These are phyloP conservation scores for Linnemannia zychae DNA, from an alignment of 192 early-diverging fungal species.

Conservation along the genomic window DNA sequence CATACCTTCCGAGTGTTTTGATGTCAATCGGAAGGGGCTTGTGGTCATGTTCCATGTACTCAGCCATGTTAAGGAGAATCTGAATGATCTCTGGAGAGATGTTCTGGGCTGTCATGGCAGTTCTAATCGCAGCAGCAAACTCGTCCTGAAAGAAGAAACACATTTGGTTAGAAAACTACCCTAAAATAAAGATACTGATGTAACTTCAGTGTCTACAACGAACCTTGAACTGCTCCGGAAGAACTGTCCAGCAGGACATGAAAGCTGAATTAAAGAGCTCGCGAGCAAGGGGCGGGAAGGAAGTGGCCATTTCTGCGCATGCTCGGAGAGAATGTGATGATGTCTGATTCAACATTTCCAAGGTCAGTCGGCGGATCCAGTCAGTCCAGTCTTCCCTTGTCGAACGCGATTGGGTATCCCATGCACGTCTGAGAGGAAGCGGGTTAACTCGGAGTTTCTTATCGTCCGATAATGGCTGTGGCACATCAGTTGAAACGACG, in stretches of 20 bases:
- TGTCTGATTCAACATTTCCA: slow-evolving; percentile 94
- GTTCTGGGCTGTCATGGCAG: slow-evolving; percentile 80
- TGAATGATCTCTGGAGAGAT: slow-evolving; percentile 93
- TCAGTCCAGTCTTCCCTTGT: slow-evolving; percentile 95
- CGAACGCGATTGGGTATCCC: slow-evolving; percentile 88
- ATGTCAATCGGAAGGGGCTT: slow-evolving; percentile 95
- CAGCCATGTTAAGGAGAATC: slow-evolving; percentile 92
- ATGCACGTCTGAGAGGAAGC: slow-evolving; percentile 83
- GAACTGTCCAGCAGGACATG: slow-evolving; percentile 95
- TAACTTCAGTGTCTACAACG: neutral
- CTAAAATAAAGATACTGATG: neutral
- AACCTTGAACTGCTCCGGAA: slow-evolving; percentile 86
- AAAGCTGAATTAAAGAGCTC: slow-evolving; percentile 98
- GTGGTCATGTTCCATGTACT: slow-evolving; percentile 99
- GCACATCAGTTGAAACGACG: slow-evolving; percentile 64
- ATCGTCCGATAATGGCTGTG: slow-evolving; percentile 65
- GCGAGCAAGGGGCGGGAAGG: slow-evolving; percentile 83
- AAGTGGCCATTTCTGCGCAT: slow-evolving; percentile 85
- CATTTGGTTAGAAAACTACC: neutral
- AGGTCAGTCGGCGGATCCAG: slow-evolving; percentile 92
- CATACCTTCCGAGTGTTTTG: slow-evolving; percentile 88
- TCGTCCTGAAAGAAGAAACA: slow-evolving; percentile 66
- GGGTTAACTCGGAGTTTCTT: slow-evolving; percentile 90
- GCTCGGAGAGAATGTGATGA: slow-evolving; percentile 95
- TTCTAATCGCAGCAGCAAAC: slow-evolving; percentile 85